Evolutionary conservation across 345 rosid genomes (phyloP).

Genomic region (Eutrema yunnanense): DNA sequence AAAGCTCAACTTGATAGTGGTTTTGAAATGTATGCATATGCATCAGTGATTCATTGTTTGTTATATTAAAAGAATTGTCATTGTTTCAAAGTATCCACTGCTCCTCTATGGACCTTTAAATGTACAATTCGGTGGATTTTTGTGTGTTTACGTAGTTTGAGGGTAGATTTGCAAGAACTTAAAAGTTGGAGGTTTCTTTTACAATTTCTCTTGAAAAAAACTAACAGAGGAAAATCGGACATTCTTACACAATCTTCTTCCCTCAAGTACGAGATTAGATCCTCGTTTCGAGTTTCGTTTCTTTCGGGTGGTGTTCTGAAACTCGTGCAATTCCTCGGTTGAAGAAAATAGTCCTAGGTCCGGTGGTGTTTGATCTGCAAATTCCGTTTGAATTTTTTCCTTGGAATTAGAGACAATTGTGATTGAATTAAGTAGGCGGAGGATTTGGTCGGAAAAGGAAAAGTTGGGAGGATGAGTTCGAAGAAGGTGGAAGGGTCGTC

Average conservation of each 20-base stretch:
- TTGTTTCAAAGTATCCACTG: neutral
- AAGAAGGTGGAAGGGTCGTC: conserved; percentile 71
- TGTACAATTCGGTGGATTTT: too few species aligned
- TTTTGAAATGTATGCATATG: conserved; percentile 2
- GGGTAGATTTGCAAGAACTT: neutral
- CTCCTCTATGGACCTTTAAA: neutral
- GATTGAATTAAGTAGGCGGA: neutral
- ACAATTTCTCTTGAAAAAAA: neutral
- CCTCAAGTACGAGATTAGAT: neutral
- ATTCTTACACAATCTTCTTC: conserved; percentile 4
- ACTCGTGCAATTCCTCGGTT: conserved; percentile 3
- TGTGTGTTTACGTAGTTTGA: neutral
- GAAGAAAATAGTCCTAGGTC: neutral
- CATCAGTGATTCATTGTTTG: conserved; percentile 20
- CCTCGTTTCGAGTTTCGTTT: neutral
- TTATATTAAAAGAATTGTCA: neutral
- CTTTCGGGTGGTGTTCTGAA: neutral
- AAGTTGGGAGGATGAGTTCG: conserved; percentile 39
- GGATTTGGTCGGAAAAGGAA: neutral
- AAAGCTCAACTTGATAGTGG: neutral
- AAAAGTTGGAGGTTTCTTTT: neutral
- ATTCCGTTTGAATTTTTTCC: neutral
- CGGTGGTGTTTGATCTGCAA: neutral
- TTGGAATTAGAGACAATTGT: neutral
- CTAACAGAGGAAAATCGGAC: neutral